phyloP scores from a whole-genome alignment of 345 rosid species.

The Anacardium occidentale region DNA sequence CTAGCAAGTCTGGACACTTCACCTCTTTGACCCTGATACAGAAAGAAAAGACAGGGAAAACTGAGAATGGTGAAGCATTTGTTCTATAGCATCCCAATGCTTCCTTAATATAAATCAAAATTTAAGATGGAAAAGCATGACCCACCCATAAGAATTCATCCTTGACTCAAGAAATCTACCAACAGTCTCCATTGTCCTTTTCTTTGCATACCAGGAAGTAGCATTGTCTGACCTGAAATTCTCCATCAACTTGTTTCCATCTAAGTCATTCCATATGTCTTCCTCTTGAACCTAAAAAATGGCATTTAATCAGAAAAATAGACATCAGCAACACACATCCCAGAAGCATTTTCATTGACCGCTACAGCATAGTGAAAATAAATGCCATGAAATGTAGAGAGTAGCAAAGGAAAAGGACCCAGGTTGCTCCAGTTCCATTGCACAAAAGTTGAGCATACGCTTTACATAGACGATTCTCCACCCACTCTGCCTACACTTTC shows the following conservation, averaged over 20 bases:
- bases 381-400: background rate
- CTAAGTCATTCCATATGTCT: conserved; percentile 59
- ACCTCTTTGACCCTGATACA: conserved; percentile 55
- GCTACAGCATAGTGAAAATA: conserved; percentile 2
- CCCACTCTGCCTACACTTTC: conserved; percentile 50
- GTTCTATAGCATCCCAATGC: background rate
- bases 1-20: conserved; percentile 68
- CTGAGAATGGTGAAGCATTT: conserved; percentile 12
- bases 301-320: background rate
- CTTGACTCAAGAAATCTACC: conserved; percentile 47
- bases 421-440: conserved; percentile 52
- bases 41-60: conserved; percentile 4
- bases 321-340: background rate
- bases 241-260: conserved; percentile 33
- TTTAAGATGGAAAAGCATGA: conserved; percentile 6
- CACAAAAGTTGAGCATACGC: conserved; percentile 63
- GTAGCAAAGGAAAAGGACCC: conserved; percentile 50
- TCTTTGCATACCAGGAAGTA: conserved; percentile 41
- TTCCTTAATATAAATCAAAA: background rate
- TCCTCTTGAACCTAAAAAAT: conserved; percentile 54
- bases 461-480: conserved; percentile 58
- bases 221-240: conserved; percentile 40
- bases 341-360: background rate
- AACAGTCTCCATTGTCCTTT: conserved; percentile 47
- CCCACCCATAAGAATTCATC: conserved; percentile 59